Percentiles rank a stretch among this genome's conserved stretches.
Evolutionary conservation across 83 land plant species (phyloP).

Genomic region (Thuja plicata): DNA sequence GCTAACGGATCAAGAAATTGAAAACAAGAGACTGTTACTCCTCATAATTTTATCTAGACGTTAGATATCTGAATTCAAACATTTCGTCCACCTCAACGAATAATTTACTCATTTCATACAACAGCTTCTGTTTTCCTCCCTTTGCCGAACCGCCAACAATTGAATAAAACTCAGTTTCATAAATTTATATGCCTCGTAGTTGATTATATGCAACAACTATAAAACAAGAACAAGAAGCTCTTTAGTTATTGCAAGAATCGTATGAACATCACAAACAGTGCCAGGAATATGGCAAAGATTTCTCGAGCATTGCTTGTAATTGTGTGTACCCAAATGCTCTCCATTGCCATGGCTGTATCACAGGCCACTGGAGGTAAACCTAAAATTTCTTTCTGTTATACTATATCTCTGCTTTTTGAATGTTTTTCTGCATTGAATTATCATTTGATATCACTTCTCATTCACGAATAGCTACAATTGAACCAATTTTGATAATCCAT

Average conservation of each 20-base stretch:
- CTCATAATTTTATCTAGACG: not conserved
- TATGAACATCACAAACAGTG: not conserved
- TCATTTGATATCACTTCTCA: not conserved
- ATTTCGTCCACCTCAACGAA: not conserved
- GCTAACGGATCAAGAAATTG: not conserved
- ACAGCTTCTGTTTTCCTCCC: not conserved
- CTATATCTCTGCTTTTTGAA: not conserved
- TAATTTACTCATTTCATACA: not conserved
- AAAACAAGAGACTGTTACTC: too few relatives aligned
- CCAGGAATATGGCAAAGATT: not conserved
- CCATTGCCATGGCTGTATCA: not conserved
- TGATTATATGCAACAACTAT: not conserved
- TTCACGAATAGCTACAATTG: not conserved
- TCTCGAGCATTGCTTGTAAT: not conserved
- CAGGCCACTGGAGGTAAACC: not conserved
- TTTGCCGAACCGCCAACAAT: not conserved
- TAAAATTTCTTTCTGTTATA: not conserved
- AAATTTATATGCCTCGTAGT: too few relatives aligned
- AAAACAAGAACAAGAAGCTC: not conserved
- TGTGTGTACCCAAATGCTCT: not conserved
- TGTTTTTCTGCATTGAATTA: not conserved
- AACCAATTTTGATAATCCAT: not conserved
- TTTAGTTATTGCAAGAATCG: not conserved
- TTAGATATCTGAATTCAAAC: not conserved
- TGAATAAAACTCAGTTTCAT: too few relatives aligned